Percentiles rank a stretch among this genome's conserved stretches.
Evolutionary conservation across 148 eudicot species (phyloP).

Genomic region (Hydrangea macrophylla): DNA sequence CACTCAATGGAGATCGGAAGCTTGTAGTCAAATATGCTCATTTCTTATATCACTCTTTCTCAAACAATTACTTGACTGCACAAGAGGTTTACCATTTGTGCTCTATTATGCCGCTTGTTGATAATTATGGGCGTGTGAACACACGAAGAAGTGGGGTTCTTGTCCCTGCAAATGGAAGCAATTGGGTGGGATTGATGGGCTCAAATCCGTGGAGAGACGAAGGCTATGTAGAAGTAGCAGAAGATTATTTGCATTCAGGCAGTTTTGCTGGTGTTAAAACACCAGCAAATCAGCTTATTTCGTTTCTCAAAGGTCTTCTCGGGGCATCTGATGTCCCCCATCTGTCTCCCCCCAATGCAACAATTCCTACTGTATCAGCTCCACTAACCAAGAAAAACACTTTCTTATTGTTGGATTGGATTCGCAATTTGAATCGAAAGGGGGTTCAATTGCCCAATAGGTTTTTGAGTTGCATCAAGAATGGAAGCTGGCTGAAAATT

Average conservation of each 20-base stretch:
- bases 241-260: slow-evolving; percentile 40
- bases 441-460: slow-evolving; percentile 25
- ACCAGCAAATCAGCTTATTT: slow-evolving; percentile 23
- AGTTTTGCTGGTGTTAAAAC: slow-evolving; percentile 29
- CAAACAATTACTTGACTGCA: slow-evolving; percentile 6
- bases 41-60: slow-evolving; percentile 22
- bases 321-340: slow-evolving; percentile 58
- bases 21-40: slow-evolving; percentile 20
- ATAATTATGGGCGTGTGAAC: slow-evolving; percentile 34
- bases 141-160: slow-evolving; percentile 28
- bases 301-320: slow-evolving; percentile 29
- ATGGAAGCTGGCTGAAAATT: slow-evolving; percentile 56
- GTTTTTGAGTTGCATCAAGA: slow-evolving; percentile 39
- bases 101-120: slow-evolving; percentile 42
- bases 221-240: slow-evolving; percentile 44
- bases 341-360: slow-evolving; percentile 48
- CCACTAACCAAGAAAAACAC: slow-evolving; percentile 42
- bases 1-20: neutral
- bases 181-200: slow-evolving; percentile 53
- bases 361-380: slow-evolving; percentile 36
- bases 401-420: slow-evolving; percentile 58
- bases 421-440: slow-evolving; percentile 24
- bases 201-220: slow-evolving; percentile 51
- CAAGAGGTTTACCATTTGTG: slow-evolving; percentile 19
- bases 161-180: slow-evolving; percentile 62